These are phyloP conservation scores for Sonneratia caseolaris DNA, from an alignment of 345 rosid genomes.

Conservation along the genomic window DNA sequence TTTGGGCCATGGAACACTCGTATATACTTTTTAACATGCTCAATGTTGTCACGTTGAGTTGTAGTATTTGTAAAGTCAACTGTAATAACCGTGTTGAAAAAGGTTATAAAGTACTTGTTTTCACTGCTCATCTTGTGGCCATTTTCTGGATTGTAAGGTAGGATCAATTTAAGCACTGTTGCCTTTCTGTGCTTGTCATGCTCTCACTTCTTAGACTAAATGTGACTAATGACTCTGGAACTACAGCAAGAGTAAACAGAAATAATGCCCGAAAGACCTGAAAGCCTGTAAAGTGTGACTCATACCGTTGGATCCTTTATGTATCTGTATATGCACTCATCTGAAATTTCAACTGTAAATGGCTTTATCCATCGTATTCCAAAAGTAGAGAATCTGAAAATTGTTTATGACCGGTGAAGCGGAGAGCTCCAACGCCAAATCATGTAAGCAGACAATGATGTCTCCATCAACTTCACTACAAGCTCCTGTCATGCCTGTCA, in stretches of 20 bases:
- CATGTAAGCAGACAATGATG: not conserved
- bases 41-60: not conserved
- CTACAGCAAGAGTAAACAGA: not conserved
- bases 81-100: slow-evolving; percentile 1
- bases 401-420: not conserved
- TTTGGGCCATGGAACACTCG: not conserved
- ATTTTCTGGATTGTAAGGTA: not conserved
- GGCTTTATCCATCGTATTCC: not conserved
- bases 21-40: slow-evolving; percentile 1
- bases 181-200: not conserved
- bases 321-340: not conserved
- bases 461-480: not conserved
- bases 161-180: not conserved
- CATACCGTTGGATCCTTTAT: not conserved
- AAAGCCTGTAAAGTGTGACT: not conserved
- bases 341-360: not conserved
- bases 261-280: not conserved
- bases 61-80: not conserved
- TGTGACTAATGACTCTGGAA: not conserved
- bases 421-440: not conserved
- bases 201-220: not conserved
- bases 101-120: not conserved
- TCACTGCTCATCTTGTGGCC: not conserved
- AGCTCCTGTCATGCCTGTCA: not conserved
- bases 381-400: not conserved